phyloP scores from a whole-genome alignment of 2,329 filamentous ascomycete species.

The Colletotrichum chlorophyti region DNA sequence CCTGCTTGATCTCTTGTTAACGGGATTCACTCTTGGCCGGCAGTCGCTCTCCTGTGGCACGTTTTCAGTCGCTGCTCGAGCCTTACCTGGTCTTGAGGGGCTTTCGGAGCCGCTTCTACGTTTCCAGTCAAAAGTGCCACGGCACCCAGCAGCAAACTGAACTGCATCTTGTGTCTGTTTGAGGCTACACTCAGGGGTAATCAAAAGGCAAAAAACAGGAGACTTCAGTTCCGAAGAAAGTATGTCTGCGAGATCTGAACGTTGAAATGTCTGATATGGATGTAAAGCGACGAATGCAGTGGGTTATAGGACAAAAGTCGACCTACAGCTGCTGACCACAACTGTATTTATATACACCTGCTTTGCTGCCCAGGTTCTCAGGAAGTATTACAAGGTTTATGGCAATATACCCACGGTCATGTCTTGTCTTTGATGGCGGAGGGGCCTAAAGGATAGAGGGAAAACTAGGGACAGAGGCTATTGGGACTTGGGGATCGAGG shows the following conservation, averaged over 20 bases:
- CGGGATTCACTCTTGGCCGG: too few species aligned
- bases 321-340: too few species aligned
- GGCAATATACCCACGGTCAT: background rate
- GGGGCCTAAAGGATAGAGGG: slow-evolving; percentile 9
- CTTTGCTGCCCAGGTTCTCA: background rate
- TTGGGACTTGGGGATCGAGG: background rate
- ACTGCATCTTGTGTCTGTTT: slow-evolving; percentile 2
- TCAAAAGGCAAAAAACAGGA: too few species aligned
- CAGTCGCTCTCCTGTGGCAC: too few species aligned
- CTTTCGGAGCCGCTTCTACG: slow-evolving; percentile 2
- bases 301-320: too few species aligned
- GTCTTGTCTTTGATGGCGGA: background rate
- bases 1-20: too few species aligned
- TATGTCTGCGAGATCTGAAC: too few species aligned
- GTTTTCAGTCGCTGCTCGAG: background rate
- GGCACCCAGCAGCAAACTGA: background rate
- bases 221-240: too few species aligned
- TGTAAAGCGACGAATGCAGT: too few species aligned
- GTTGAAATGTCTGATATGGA: too few species aligned
- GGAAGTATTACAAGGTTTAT: background rate
- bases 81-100: slow-evolving; percentile 2
- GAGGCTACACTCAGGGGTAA: too few species aligned
- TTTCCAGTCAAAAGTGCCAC: background rate
- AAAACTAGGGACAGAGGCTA: slow-evolving; percentile 3
- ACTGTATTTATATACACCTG: too few species aligned